These are phyloP conservation scores for Dryas drummondii DNA, from an alignment of 306 rosid species.

Conservation along the genomic window DNA sequence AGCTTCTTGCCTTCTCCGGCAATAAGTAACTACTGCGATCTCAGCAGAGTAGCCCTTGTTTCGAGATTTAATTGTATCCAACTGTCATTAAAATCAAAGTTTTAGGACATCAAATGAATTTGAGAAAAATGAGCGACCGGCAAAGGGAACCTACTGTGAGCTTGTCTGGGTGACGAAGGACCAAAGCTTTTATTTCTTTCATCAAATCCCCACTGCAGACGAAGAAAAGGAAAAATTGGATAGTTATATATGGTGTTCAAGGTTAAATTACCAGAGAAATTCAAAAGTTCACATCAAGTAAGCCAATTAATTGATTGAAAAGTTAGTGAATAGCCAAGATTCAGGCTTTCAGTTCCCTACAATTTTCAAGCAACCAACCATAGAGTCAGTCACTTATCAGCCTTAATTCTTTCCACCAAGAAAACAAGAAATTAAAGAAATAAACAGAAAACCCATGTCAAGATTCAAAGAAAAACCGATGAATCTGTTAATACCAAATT, in stretches of 20 bases:
- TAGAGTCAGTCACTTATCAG: not conserved
- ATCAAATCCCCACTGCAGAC: constrained; percentile 69
- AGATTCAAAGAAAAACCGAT: not conserved
- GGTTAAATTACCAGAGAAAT: not conserved
- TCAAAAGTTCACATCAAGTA: not conserved
- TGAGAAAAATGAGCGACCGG: constrained; percentile 1
- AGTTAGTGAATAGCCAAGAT: not conserved
- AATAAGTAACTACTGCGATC: constrained; percentile 70
- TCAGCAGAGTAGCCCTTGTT: constrained; percentile 79
- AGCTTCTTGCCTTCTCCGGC: constrained; percentile 47
- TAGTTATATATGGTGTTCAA: not conserved
- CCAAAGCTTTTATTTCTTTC: constrained; percentile 74
- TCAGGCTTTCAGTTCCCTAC: constrained; percentile 10
- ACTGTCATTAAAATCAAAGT: constrained; percentile 36
- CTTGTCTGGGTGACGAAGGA: constrained; percentile 75
- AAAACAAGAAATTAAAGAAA: not conserved
- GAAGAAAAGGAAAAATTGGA: constrained; percentile 27
- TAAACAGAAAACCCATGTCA: not conserved
- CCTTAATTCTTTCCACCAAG: not conserved
- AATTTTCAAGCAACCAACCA: constrained; percentile 4
- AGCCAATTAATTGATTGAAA: not conserved
- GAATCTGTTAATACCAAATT: not conserved
- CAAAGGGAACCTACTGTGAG: constrained; percentile 54
- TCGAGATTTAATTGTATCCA: constrained; percentile 61
- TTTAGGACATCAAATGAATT: constrained; percentile 13